These are phyloP conservation scores for Apophysomyces sp. DNA, from an alignment of 371 early-diverging fungal genomes.

Conservation along the genomic window DNA sequence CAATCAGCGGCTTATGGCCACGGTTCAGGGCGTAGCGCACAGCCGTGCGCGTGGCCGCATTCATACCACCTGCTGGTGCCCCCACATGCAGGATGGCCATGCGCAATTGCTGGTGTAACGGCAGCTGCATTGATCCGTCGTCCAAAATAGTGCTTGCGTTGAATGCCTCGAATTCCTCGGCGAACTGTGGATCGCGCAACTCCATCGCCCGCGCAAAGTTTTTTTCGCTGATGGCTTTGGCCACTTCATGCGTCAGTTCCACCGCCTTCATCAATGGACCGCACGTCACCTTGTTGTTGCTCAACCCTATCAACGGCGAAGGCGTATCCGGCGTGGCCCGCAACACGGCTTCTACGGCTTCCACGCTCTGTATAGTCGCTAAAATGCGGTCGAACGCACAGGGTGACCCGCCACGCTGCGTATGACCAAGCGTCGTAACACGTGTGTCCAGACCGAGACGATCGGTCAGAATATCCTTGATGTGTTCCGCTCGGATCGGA, in stretches of 20 bases:
- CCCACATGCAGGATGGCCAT: slow-evolving; percentile 94
- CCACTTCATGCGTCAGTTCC: slow-evolving; percentile 64
- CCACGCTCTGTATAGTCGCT: slow-evolving; percentile 85
- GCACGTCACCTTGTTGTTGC: slow-evolving; percentile 77
- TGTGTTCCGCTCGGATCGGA: slow-evolving; percentile 83
- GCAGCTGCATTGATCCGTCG: slow-evolving; percentile 17
- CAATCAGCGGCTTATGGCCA: slow-evolving; percentile 78
- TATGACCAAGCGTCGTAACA: slow-evolving; percentile 96
- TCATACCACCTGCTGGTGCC: slow-evolving; percentile 78
- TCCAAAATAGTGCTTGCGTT: slow-evolving; percentile 33
- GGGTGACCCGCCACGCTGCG: slow-evolving; percentile 98
- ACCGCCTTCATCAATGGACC: slow-evolving; percentile 89
- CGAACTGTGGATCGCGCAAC: slow-evolving; percentile 84
- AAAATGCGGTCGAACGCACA: slow-evolving; percentile 90
- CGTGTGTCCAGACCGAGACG: slow-evolving; percentile 89
- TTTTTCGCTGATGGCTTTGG: slow-evolving; percentile 71
- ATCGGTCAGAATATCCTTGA: slow-evolving; percentile 77
- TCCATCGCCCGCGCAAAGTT: slow-evolving; percentile 86
- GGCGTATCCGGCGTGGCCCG: slow-evolving; percentile 74
- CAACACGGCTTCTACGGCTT: slow-evolving; percentile 92
- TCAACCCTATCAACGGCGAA: slow-evolving; percentile 88
- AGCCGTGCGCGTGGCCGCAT: slow-evolving; percentile 47
- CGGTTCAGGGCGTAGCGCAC: slow-evolving; percentile 86
- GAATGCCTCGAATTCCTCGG: slow-evolving; percentile 35
- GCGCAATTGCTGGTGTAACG: slow-evolving; percentile 55